A percentile compares a stretch with the other conserved stretches of the same genome.
These are phyloP conservation scores for Oropetium thomaeum DNA, from an alignment of 176 grass and related monocot species.

Conservation along the genomic window DNA sequence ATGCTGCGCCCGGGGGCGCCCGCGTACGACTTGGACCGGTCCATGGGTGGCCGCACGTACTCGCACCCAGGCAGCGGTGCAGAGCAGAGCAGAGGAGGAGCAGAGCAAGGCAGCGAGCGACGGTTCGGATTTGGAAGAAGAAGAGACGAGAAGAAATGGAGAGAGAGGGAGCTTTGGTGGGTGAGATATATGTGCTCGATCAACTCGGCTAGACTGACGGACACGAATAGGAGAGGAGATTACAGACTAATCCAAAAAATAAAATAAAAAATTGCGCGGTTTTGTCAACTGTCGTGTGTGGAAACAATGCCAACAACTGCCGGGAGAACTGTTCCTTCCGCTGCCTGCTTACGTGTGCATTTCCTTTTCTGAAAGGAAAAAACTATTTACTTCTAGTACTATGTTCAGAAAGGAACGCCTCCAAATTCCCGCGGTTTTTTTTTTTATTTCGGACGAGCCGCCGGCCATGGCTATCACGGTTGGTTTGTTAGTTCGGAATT, in stretches of 20 bases:
- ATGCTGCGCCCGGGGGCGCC: slow-evolving; percentile 50
- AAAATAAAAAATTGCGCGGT: too few relatives aligned
- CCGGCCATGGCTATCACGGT: background rate
- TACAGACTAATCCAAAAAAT: background rate
- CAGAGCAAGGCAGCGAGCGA: background rate
- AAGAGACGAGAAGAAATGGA: background rate
- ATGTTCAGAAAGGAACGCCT: background rate
- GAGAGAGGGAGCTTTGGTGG: background rate
- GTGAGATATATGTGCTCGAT: background rate
- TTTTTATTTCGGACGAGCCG: too few relatives aligned
- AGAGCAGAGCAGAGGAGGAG: background rate
- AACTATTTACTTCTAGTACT: background rate
- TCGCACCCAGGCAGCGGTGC: background rate
- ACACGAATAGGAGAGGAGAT: background rate
- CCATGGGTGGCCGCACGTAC: background rate
- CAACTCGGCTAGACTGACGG: too few relatives aligned
- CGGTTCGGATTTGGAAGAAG: slow-evolving; percentile 6
- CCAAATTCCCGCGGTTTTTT: background rate
- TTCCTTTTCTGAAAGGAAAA: background rate
- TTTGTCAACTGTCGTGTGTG: background rate
- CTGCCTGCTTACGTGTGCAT: background rate
- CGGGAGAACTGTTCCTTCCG: background rate
- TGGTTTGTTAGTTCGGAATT: too few relatives aligned
- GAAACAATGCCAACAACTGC: background rate
- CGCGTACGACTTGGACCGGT: slow-evolving; percentile 46